Evolutionary conservation across 2,329 filamentous ascomycete species (phyloP).

Genomic region (Monilinia polystroma): DNA sequence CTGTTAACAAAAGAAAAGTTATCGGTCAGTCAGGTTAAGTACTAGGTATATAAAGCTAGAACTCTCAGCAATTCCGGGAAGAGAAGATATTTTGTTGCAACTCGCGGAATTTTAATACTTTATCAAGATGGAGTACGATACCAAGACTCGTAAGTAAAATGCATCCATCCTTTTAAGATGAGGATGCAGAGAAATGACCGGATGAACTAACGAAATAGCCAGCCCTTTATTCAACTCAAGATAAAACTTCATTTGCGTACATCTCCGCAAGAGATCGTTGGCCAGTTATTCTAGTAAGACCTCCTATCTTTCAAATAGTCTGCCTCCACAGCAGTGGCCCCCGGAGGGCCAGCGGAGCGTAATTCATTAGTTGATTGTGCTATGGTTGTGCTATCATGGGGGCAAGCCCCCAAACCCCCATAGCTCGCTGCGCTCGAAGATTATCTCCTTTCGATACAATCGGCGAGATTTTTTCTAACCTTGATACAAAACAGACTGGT

Average conservation of each 20-base stretch:
- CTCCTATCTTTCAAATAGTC: neutral
- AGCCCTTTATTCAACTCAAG: constrained; percentile 77
- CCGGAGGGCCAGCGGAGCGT: neutral
- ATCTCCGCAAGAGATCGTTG: constrained; percentile 82
- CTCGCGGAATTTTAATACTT: neutral
- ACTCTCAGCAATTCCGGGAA: neutral
- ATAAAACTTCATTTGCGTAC: constrained; percentile 83
- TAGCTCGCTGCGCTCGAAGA: neutral
- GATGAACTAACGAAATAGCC: constrained; percentile 9
- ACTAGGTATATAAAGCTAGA: neutral
- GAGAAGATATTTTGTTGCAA: neutral
- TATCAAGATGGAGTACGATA: constrained; percentile 68
- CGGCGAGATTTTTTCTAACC: constrained; percentile 21
- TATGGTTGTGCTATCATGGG: neutral
- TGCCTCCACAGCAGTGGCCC: constrained; percentile 1
- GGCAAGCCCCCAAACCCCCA: neutral
- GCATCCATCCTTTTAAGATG: constrained; percentile 15
- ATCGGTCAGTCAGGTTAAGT: neutral
- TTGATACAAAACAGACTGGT: constrained; percentile 62
- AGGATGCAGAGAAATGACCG: no score
- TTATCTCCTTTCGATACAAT: neutral
- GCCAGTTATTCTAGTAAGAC: constrained; percentile 81
- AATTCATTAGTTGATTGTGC: neutral
- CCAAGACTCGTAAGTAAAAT: constrained; percentile 63
- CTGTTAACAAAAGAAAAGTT: neutral